Conservation (phyloP, 208 protist species). For the Acanthamoeba sp. region DNA sequence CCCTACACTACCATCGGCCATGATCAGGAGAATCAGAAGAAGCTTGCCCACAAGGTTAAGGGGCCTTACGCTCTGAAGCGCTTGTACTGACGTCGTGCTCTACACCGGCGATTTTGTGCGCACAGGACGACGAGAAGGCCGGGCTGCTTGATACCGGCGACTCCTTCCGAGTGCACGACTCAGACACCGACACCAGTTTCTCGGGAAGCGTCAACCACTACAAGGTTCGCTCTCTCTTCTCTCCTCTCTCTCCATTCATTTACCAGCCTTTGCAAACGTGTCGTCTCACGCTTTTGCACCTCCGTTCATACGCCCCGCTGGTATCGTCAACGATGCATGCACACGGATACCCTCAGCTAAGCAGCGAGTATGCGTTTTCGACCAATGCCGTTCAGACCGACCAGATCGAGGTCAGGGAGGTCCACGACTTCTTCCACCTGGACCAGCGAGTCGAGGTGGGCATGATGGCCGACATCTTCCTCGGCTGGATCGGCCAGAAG, state of each 20-base stretch:
- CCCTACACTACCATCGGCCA: not conserved
- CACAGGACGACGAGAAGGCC: not conserved
- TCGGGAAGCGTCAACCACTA: not conserved
- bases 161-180: not conserved
- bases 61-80: not conserved
- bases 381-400: not conserved
- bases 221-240: not conserved
- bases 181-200: not conserved
- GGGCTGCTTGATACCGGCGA: not conserved
- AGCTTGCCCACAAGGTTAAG: not conserved
- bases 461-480: slow-evolving; percentile 82
- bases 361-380: not conserved
- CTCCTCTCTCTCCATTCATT: no score
- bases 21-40: not conserved
- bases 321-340: not conserved
- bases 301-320: no score
- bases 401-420: not conserved
- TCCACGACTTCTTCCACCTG: slow-evolving; percentile 72
- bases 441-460: slow-evolving; percentile 81
- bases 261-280: no score
- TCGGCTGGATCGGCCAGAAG: slow-evolving; percentile 81
- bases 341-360: not conserved
- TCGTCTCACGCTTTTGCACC: not conserved
- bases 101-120: not conserved
- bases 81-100: no score